Conservation (phyloP, 306 rosid genomes). For the Pueraria montana region DNA sequence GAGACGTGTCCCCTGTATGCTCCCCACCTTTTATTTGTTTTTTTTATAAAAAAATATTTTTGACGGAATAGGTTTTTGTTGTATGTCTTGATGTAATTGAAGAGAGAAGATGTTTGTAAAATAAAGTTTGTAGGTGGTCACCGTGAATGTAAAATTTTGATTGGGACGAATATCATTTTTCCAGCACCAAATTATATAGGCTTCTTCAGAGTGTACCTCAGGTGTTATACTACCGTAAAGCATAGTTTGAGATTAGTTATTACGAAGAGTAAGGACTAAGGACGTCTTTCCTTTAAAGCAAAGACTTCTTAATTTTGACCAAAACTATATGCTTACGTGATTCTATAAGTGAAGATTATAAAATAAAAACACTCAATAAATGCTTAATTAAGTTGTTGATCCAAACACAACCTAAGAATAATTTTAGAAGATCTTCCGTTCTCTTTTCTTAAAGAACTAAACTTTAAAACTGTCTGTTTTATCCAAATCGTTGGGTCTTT, state of each 20-base stretch:
- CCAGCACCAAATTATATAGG: not conserved
- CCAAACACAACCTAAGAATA: not conserved
- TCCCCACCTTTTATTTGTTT: no score
- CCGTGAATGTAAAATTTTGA: no score
- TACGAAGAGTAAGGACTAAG: not conserved
- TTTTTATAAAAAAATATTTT: no score
- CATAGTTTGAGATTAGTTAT: not conserved
- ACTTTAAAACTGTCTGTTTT: no score
- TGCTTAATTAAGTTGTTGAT: not conserved
- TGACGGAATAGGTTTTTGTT: no score
- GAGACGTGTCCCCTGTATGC: no score
- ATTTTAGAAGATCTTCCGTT: not conserved
- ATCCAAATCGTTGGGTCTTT: no score
- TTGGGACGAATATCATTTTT: no score
- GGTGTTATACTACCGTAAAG: not conserved
- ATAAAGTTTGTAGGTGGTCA: no score
- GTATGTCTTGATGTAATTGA: no score
- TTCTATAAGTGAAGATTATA: not conserved
- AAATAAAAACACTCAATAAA: not conserved
- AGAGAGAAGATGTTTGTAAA: no score
- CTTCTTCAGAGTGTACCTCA: not conserved
- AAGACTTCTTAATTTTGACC: not conserved
- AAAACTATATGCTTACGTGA: not conserved
- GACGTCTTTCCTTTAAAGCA: not conserved
- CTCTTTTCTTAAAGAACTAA: no score